phyloP scores from a whole-genome alignment of 164 flowering plant species.

The Liquidambar formosana region DNA sequence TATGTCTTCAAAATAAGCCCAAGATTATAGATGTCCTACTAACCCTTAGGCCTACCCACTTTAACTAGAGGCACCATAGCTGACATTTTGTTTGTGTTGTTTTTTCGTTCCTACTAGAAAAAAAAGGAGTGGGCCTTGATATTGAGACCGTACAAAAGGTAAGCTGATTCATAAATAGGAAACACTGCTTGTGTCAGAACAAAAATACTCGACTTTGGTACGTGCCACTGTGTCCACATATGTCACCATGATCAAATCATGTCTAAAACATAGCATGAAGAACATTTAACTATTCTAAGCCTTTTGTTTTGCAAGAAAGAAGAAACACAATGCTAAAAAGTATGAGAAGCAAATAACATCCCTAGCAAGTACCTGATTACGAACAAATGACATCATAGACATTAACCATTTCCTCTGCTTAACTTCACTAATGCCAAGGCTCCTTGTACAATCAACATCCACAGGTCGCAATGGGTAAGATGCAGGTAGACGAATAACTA shows the following conservation, averaged over 20 bases:
- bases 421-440: constrained; percentile 90
- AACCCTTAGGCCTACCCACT: background rate
- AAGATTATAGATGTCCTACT: background rate
- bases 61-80: background rate
- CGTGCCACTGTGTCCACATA: background rate
- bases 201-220: background rate
- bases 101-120: too few species aligned
- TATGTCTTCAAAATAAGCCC: too few species aligned
- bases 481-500: constrained; percentile 86
- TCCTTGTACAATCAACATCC: constrained; percentile 82
- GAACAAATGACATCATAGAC: constrained; percentile 86
- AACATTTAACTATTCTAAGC: background rate
- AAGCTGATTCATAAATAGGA: background rate
- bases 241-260: background rate
- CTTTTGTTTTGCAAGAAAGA: background rate
- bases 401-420: constrained; percentile 94
- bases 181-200: background rate
- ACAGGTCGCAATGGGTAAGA: constrained; percentile 90
- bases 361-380: constrained; percentile 72
- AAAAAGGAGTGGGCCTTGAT: too few species aligned
- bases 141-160: too few species aligned
- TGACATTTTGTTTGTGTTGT: too few species aligned
- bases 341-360: background rate
- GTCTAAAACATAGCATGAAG: background rate
- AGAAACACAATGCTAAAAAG: background rate